Base-by-base conservation (phyloP, 179 eudicot genomes). In the Sideroxylon spinosum region DNA sequence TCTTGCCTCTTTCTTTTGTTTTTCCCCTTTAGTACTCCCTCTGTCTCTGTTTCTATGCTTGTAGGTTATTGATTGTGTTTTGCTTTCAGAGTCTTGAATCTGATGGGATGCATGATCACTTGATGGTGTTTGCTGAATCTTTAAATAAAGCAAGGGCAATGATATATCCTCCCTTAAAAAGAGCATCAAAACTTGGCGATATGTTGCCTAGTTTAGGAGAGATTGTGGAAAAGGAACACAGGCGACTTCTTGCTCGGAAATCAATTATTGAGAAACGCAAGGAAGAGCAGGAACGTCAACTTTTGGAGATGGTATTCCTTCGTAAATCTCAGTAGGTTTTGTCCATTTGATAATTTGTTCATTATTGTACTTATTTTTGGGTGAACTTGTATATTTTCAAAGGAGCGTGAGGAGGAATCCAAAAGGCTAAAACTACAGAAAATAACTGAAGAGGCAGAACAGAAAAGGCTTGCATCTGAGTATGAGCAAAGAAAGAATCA, bases 391-490 rank as follows among this genome's bases (percentile, higher is more conserved):
- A 19, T 10, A 7, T 80, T 55, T n/a, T n/a, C 46, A 13, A 63
- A 93, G 98, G 98, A 93, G 85, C 92, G 92, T 3, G 97, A 89
- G 74, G 97, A 93, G 82, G 98, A 92, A 82, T 55, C 85, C 55
- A 93, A 88, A 86, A 89, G 90, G 83, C 64, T 87, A 53, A 86
- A 87, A 83, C 82, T 76, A 57, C 91, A 87, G 86, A 90, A 90
- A 79, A 84, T 79, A 60, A 88, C 89, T 59, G 94, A 90, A 81
- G 97, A 92, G 78, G 97, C 94, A 28, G 97, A 93, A 78, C 89
- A 88, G 66, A 89, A 78, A 82, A 86, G 98, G 82, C 90, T 93
- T 81, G 91, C 92, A n/a, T 29, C 82, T 61, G 98, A 93, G 68
- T 84, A 61, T 74, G 93, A 87, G 80, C 90, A 86, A 75, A 87